Percentiles rank a stretch among this genome's conserved stretches.
phyloP scores from a whole-genome alignment of 306 rosid genomes.

The Coriaria nepalensis region DNA sequence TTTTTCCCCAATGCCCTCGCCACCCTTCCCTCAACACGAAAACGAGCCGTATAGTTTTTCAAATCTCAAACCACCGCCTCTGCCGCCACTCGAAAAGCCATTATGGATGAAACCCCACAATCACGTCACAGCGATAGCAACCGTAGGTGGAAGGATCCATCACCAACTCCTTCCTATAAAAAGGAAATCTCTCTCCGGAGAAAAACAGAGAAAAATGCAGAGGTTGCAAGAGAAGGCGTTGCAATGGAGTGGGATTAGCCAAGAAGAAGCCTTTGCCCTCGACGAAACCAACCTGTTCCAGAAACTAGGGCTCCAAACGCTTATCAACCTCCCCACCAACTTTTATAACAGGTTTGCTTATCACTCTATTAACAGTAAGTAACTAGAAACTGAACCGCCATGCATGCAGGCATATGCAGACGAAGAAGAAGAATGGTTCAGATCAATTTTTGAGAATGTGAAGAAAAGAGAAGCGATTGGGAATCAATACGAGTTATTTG shows the following conservation, averaged over 20 bases:
- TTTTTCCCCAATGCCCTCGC: too few relatives aligned
- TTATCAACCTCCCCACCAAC: slow-evolving; percentile 63
- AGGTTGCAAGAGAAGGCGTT: slow-evolving; percentile 58
- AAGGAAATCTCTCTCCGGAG: not conserved
- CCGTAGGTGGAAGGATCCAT: not conserved
- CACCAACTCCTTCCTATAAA: not conserved
- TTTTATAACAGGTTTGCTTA: slow-evolving; percentile 57
- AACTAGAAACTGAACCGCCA: not conserved
- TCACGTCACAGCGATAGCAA: not conserved
- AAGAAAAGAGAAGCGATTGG: slow-evolving; percentile 64
- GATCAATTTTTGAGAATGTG: slow-evolving; percentile 49
- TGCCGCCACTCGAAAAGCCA: not conserved
- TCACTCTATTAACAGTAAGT: not conserved
- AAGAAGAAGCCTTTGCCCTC: slow-evolving; percentile 50
- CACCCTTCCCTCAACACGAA: too few relatives aligned
- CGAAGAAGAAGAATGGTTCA: slow-evolving; percentile 77
- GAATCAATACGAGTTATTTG: slow-evolving; percentile 80
- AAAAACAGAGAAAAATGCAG: slow-evolving; percentile 29
- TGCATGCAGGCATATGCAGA: slow-evolving; percentile 42
- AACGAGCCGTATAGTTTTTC: too few relatives aligned
- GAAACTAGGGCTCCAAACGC: slow-evolving; percentile 58
- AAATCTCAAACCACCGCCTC: too few relatives aligned
- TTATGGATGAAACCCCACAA: too few relatives aligned
- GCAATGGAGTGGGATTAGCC: slow-evolving; percentile 68
- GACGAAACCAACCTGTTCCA: slow-evolving; percentile 53